These are phyloP conservation scores for Avena eriantha DNA, from an alignment of 176 grass and related monocot species.

Conservation along the genomic window DNA sequence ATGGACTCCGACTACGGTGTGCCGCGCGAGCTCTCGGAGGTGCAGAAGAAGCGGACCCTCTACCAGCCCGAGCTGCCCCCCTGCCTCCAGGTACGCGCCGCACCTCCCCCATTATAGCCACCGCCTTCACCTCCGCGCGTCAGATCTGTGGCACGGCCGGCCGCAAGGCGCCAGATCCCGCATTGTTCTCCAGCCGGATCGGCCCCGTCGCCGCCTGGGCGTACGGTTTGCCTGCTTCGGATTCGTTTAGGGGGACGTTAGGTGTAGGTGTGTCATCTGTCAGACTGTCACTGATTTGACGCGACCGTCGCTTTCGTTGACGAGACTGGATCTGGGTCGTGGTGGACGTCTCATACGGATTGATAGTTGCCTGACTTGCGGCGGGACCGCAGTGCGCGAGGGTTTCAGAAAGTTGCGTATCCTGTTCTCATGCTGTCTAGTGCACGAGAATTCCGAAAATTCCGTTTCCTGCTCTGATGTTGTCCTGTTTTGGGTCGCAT, in stretches of 20 bases:
- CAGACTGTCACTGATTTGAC: neutral
- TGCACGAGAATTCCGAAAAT: neutral
- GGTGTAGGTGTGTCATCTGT: slow-evolving; percentile 18
- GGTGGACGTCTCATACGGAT: slow-evolving; percentile 2
- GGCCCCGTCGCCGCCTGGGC: neutral
- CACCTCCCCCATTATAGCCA: neutral
- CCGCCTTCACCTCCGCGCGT: neutral
- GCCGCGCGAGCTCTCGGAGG: slow-evolving; percentile 82
- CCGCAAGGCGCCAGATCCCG: slow-evolving; percentile 38
- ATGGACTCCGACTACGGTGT: slow-evolving; percentile 99
- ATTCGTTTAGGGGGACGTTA: slow-evolving; percentile 20
- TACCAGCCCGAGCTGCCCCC: slow-evolving; percentile 89
- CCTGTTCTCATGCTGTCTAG: neutral
- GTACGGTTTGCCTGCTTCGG: slow-evolving; percentile 6
- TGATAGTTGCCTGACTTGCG: slow-evolving; percentile 19
- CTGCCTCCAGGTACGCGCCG: slow-evolving; percentile 74
- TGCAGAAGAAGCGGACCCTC: slow-evolving; percentile 78
- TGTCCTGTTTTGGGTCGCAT: neutral
- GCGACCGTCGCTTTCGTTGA: slow-evolving; percentile 32
- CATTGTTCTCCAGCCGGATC: slow-evolving; percentile 28
- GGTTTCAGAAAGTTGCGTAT: neutral
- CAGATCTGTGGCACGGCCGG: slow-evolving; percentile 37
- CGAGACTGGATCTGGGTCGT: slow-evolving; percentile 47
- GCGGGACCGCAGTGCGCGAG: neutral
- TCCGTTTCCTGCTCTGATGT: neutral